Evolutionary conservation across 257 asterid species (phyloP).

Genomic region (Plectranthus barbatus): DNA sequence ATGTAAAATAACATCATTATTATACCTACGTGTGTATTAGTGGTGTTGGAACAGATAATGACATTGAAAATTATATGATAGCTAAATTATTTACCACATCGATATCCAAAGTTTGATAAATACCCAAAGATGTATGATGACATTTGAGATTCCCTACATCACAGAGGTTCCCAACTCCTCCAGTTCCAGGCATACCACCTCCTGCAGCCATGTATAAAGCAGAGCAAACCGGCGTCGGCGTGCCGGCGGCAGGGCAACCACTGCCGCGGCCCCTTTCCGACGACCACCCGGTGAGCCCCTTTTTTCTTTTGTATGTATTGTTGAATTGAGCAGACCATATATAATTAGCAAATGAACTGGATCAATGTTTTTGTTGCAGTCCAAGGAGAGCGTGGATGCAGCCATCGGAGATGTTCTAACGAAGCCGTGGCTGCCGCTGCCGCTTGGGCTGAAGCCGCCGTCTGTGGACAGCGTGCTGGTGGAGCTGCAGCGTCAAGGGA

Average conservation of each 20-base stretch:
- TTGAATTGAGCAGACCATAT: too few relatives aligned
- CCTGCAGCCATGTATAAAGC: constrained; percentile 39
- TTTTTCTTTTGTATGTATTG: too few relatives aligned
- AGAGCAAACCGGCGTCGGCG: constrained; percentile 29
- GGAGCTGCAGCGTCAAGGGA: constrained; percentile 79
- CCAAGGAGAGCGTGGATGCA: constrained; percentile 93
- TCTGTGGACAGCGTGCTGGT: constrained; percentile 61
- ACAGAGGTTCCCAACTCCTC: constrained; percentile 52
- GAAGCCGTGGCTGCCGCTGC: constrained; percentile 95
- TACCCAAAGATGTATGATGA: neutral
- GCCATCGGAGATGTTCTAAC: constrained; percentile 82
- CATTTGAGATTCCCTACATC: neutral
- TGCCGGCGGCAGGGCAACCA: constrained; percentile 29
- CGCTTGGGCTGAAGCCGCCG: constrained; percentile 88
- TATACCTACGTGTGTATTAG: neutral
- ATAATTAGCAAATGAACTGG: too few relatives aligned
- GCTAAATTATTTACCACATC: neutral
- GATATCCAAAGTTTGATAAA: neutral
- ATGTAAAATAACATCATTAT: neutral
- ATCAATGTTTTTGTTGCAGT: too few relatives aligned
- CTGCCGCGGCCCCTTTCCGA: constrained; percentile 58
- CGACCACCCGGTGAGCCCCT: constrained; percentile 52
- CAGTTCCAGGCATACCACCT: constrained; percentile 41
- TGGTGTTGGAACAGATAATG: neutral
- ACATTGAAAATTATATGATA: neutral